Evolutionary conservation across 225 moss, liverwort and hornwort genomes (phyloP).

Genomic region (Neckera pumila): DNA sequence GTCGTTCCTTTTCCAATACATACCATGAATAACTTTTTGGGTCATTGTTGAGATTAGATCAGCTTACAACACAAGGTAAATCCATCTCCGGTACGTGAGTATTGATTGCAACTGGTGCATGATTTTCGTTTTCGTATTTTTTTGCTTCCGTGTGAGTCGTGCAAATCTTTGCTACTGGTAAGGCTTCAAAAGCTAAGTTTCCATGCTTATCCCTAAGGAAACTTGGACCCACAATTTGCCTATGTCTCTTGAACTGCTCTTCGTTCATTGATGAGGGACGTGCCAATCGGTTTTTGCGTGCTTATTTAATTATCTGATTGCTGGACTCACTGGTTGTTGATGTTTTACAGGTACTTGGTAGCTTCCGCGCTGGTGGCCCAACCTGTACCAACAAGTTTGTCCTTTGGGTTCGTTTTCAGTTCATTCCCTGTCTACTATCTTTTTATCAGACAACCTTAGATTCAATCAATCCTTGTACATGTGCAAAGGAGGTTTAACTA

Average conservation of each 20-base stretch:
- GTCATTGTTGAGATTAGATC: neutral
- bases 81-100: neutral
- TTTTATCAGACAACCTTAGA: neutral
- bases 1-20: neutral
- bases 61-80: neutral
- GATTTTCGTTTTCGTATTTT: neutral
- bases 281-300: neutral
- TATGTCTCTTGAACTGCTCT: neutral
- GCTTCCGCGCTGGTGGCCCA: constrained; percentile 28
- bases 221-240: neutral
- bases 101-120: neutral
- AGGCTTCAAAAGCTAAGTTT: neutral
- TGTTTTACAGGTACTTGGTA: constrained; percentile 49
- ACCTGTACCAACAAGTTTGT: constrained; percentile 41
- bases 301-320: neutral
- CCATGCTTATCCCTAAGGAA: neutral
- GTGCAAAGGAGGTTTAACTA: neutral
- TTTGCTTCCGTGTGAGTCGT: neutral
- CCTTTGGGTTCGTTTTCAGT: constrained; percentile 35
- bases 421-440: constrained; percentile 58
- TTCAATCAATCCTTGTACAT: neutral
- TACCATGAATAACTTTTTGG: neutral
- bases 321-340: neutral
- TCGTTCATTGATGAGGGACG: neutral
- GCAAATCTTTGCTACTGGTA: neutral